Percentiles rank a stretch among this genome's conserved stretches.
phyloP scores from a whole-genome alignment of 768 basidiomycete species.

The Calvatia gigantea region DNA sequence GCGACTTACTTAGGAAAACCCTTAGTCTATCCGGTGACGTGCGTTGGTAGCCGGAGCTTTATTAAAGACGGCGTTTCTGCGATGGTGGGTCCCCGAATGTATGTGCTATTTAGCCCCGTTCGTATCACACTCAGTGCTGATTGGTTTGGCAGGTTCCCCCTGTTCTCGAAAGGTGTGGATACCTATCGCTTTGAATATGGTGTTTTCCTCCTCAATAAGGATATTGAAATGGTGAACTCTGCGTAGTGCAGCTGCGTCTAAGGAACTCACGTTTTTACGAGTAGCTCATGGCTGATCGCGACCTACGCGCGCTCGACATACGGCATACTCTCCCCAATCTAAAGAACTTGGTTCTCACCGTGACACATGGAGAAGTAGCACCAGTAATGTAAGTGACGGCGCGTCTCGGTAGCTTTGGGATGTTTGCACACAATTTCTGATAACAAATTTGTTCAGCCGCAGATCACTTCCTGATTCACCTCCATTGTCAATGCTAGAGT shows the following conservation, averaged over 20 bases:
- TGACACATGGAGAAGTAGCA: conserved; percentile 66
- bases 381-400: conserved; percentile 36
- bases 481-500: conserved; percentile 12
- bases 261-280: conserved; percentile 12
- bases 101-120: conserved; percentile 26
- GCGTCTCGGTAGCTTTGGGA: background rate
- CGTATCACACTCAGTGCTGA: background rate
- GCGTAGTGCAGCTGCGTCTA: background rate
- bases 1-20: conserved; percentile 73
- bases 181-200: conserved; percentile 97
- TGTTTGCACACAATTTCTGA: background rate
- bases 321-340: conserved; percentile 96
- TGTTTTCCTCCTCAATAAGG: conserved; percentile 93
- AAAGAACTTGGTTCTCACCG: conserved; percentile 86
- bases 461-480: conserved; percentile 14
- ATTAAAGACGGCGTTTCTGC: conserved; percentile 91
- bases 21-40: conserved; percentile 87
- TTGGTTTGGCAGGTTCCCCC: conserved; percentile 70
- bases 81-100: conserved; percentile 96
- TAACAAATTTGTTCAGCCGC: conserved; percentile 3
- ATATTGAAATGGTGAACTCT: conserved; percentile 86
- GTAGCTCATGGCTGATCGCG: conserved; percentile 89
- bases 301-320: conserved; percentile 86
- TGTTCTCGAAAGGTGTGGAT: conserved; percentile 93
- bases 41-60: conserved; percentile 84